These are phyloP conservation scores for Phytophthora pisi DNA, from an alignment of 352 stramenopile genomes.

Conservation along the genomic window DNA sequence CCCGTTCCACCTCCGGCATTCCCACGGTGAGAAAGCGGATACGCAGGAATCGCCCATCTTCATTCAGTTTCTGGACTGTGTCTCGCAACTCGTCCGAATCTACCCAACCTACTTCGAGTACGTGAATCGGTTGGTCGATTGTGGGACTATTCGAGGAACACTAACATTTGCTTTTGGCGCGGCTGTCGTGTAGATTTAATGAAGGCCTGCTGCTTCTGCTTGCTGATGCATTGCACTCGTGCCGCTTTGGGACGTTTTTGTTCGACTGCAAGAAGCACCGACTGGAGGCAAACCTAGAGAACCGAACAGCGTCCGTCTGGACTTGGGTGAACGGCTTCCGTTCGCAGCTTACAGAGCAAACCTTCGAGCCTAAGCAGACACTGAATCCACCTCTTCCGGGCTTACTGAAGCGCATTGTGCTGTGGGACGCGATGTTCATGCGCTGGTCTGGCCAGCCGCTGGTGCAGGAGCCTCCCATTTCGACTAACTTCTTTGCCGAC, in stretches of 20 bases:
- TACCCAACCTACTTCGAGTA: constrained; percentile 97
- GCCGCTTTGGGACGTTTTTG: constrained; percentile 98
- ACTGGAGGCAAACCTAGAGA: constrained; percentile 57
- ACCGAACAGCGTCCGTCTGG: constrained; percentile 77
- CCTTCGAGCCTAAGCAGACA: constrained; percentile 51
- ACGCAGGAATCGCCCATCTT: constrained; percentile 87
- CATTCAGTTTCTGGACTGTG: constrained; percentile 86
- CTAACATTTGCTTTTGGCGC: background rate
- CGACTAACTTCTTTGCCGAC: constrained; percentile 60
- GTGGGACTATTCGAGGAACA: background rate
- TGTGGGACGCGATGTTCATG: constrained; percentile 81
- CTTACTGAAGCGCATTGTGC: constrained; percentile 61
- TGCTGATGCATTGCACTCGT: constrained; percentile 96
- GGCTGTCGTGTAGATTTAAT: constrained; percentile 86
- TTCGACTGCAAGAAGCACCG: constrained; percentile 94
- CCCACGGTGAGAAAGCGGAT: constrained; percentile 78
- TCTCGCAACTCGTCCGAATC: constrained; percentile 88
- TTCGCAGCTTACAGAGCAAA: constrained; percentile 60
- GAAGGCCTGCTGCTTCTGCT: constrained; percentile 92
- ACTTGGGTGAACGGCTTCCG: constrained; percentile 85
- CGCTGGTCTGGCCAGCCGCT: constrained; percentile 74
- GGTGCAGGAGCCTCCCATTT: constrained; percentile 46
- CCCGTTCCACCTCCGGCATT: constrained; percentile 80
- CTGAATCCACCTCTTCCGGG: constrained; percentile 65
- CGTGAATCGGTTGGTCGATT: constrained; percentile 7